These are phyloP conservation scores for Colletotrichum orchidophilum DNA, from an alignment of 2,329 filamentous ascomycete species.

Conservation along the genomic window DNA sequence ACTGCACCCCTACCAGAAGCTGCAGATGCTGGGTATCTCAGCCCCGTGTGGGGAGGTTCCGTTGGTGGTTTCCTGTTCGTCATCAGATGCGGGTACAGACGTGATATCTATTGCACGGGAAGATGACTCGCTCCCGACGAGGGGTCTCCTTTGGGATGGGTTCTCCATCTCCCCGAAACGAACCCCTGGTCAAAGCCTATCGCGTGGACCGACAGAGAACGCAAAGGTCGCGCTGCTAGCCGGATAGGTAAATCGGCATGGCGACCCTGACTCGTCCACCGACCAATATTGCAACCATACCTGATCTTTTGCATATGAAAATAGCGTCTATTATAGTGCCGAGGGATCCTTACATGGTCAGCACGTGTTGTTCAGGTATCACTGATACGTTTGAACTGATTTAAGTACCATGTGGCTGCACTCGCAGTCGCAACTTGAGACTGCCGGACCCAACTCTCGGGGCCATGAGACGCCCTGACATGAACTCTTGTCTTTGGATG, in stretches of 20 bases:
- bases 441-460: not conserved
- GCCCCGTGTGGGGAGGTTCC: slow-evolving; percentile 16
- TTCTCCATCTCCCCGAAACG: slow-evolving; percentile 26
- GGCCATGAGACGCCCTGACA: not conserved
- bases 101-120: slow-evolving; percentile 4
- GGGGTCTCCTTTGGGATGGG: not conserved
- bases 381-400: slow-evolving; percentile 1
- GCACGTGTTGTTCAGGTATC: slow-evolving; percentile 10
- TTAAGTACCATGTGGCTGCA: not conserved
- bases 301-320: slow-evolving; percentile 15
- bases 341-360: not conserved
- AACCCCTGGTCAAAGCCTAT: slow-evolving; percentile 20
- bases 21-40: not conserved
- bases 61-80: slow-evolving; percentile 2
- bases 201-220: not conserved
- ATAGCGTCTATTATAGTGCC: slow-evolving; percentile 4
- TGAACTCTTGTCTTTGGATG: not conserved
- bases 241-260: slow-evolving; percentile 7
- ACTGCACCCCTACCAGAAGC: not conserved
- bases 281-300: slow-evolving; percentile 18
- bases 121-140: slow-evolving; percentile 11
- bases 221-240: slow-evolving; percentile 4
- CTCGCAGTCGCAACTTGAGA: not conserved
- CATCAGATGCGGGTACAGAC: slow-evolving; percentile 10
- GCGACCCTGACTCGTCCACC: slow-evolving; percentile 17